Evolutionary conservation across 1,284 basidiomycete species (phyloP), one percentile per base, ranked within the genome.

Genomic region (Peniophora sp.): DNA sequence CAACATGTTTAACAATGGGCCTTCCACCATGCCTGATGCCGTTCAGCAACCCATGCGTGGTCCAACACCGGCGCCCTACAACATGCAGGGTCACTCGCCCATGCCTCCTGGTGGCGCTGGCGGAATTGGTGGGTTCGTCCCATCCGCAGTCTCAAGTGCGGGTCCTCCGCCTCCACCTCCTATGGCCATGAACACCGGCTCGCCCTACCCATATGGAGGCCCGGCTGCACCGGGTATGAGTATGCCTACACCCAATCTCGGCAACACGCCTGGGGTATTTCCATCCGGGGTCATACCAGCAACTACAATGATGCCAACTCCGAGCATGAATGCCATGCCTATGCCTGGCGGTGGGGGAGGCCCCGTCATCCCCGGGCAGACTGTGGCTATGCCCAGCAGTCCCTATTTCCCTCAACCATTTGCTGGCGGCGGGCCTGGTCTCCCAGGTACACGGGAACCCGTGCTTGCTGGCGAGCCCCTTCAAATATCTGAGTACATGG

Each of bases 381-480:
- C 50, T 44, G 38, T 45, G 52, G 9, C 45, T 41, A 36, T 48
- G 48, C 12, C 47, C 14, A 9, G 20, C 20, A 16, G 23, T 19
- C 20, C 44, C 20, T 20, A 49, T 32, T 43, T 23, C 41, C 14
- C 43, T 25, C 20, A 32, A 12, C 44, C 44, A 6, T 25, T 45
- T 20, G 44, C 44, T 14, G 23, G 17, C 20, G 45, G 44, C 9
- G 25, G 50, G 48, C 16, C 38, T 49, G 36, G 41, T 49, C 50
- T 25, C 23, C 43, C n/a, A 45, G 49, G 22, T 52, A 22, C 54
- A 53, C n/a, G 61, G 64, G 9, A 49, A 69, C 38, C 61, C 53
- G 53, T 8, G 58, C 57, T 53, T 67, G 61, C 22, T 49, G 19
- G 56, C 56, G 27, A 50, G 53, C 32, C 51, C 56, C 56, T 63